These are phyloP conservation scores for Priceomyces castillae DNA, from an alignment of 805 yeast genomes.

Conservation along the genomic window DNA sequence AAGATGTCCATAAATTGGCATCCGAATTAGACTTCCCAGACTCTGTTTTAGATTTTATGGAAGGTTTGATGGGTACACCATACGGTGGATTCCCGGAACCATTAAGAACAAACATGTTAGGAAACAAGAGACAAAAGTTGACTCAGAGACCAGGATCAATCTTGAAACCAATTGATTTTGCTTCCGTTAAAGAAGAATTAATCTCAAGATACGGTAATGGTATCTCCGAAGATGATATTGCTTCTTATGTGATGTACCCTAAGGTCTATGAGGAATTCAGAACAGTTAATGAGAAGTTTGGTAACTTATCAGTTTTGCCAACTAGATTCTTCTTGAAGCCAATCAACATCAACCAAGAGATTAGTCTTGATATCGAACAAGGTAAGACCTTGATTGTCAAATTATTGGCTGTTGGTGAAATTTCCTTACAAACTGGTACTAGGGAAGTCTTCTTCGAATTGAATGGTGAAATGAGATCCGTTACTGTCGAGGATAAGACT, in stretches of 20 bases:
- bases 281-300: conserved; percentile 70
- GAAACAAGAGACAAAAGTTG: conserved; percentile 90
- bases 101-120: conserved; percentile 83
- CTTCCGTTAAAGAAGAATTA: conserved; percentile 68
- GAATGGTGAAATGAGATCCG: conserved; percentile 98
- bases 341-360: conserved; percentile 83
- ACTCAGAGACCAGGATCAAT: conserved; percentile 89
- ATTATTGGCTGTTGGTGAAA: conserved; percentile 89
- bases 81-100: conserved; percentile 99
- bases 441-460: conserved; percentile 97
- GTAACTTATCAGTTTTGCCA: conserved; percentile 92
- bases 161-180: conserved; percentile 80
- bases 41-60: conserved; percentile 96
- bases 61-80: conserved; percentile 99
- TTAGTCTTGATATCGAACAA: conserved; percentile 84
- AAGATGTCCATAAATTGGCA: conserved; percentile 87
- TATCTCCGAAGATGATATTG: conserved; percentile 83
- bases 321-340: conserved; percentile 88
- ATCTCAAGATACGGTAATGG: conserved; percentile 67
- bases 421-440: conserved; percentile 78
- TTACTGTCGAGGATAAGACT: conserved; percentile 82
- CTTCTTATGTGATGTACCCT: conserved; percentile 97
- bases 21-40: conserved; percentile 95
- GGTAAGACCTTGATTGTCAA: conserved; percentile 93
- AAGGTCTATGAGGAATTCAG: conserved; percentile 90